A percentile compares a stretch with the other conserved stretches of the same genome.
These are phyloP conservation scores for Barnettozyma pratensis DNA, from an alignment of 805 yeast species.

Conservation along the genomic window DNA sequence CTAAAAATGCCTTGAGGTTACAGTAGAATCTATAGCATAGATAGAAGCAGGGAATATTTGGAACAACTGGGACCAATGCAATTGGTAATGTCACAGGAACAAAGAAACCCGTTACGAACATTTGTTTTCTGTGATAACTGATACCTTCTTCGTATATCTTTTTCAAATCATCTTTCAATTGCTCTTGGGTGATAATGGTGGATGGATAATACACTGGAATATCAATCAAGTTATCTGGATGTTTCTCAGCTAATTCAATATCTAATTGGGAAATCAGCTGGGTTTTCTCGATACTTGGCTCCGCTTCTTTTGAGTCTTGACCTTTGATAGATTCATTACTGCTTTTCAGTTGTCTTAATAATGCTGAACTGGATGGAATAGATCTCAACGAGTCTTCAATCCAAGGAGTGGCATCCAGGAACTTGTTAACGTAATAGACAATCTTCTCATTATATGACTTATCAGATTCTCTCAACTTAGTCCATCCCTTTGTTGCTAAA, in stretches of 20 bases:
- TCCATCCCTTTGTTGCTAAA: slow-evolving; percentile 60
- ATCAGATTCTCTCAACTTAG: slow-evolving; percentile 49
- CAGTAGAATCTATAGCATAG: slow-evolving; percentile 78
- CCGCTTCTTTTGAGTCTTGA: slow-evolving; percentile 13
- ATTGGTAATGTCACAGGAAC: slow-evolving; percentile 79
- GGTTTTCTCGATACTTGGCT: slow-evolving; percentile 9
- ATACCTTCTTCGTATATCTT: slow-evolving; percentile 40
- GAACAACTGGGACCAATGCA: slow-evolving; percentile 77
- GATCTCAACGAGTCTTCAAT: slow-evolving; percentile 71
- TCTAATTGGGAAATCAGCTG: slow-evolving; percentile 6
- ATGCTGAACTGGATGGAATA: slow-evolving; percentile 63
- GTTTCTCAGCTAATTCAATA: slow-evolving; percentile 11
- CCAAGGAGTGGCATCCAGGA: slow-evolving; percentile 68
- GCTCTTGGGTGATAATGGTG: slow-evolving; percentile 25
- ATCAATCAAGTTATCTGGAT: slow-evolving; percentile 23
- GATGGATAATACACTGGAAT: slow-evolving; percentile 52
- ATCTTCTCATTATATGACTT: slow-evolving; percentile 52
- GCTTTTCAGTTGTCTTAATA: slow-evolving; percentile 35
- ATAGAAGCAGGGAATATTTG: slow-evolving; percentile 90
- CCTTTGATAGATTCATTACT: slow-evolving; percentile 9
- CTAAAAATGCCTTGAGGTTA: slow-evolving; percentile 71
- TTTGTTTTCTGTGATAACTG: slow-evolving; percentile 49
- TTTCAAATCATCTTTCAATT: slow-evolving; percentile 35
- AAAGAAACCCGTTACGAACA: slow-evolving; percentile 48
- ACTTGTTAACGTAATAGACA: slow-evolving; percentile 44